Conservation (phyloP, 805 yeast genomes). For the Dipodascopsis tothii region DNA sequence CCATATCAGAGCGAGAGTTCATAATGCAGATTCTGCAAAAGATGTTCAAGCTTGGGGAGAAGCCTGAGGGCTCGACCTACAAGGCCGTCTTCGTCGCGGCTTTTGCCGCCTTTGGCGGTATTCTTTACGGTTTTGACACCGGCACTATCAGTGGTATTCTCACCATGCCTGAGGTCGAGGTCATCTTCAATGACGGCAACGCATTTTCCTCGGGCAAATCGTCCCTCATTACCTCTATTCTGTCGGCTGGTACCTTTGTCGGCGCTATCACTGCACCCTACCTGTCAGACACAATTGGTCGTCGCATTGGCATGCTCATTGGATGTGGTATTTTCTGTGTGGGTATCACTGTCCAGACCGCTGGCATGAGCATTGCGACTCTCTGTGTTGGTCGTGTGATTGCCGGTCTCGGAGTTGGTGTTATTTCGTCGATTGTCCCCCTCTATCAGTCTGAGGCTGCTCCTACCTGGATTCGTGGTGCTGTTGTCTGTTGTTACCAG, state of each 20-base stretch:
- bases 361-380: conserved; percentile 70
- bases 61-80: conserved; percentile 8
- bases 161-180: too few relatives aligned
- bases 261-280: conserved; percentile 73
- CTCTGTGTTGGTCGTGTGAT: conserved; percentile 57
- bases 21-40: too few relatives aligned
- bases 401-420: conserved; percentile 72
- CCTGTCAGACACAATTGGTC: conserved; percentile 71
- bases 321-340: conserved; percentile 73
- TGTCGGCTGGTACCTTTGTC: conserved; percentile 84
- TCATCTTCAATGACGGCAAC: too few relatives aligned
- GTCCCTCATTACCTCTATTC: conserved; percentile 83
- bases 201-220: conserved; percentile 11
- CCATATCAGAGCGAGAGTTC: too few relatives aligned
- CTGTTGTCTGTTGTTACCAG: conserved; percentile 68
- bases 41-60: too few relatives aligned
- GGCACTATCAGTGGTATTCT: conserved; percentile 73
- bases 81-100: conserved; percentile 62
- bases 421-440: conserved; percentile 67
- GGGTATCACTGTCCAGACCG: conserved; percentile 80
- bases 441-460: conserved; percentile 73
- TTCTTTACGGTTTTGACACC: conserved; percentile 83
- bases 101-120: conserved; percentile 87
- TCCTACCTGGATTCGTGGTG: conserved; percentile 72
- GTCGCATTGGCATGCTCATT: conserved; percentile 65